A percentile compares a stretch with the other conserved stretches of the same genome.
These are phyloP conservation scores for Akanthomyces muscarius DNA, from an alignment of 2,329 filamentous ascomycete genomes.

Conservation along the genomic window DNA sequence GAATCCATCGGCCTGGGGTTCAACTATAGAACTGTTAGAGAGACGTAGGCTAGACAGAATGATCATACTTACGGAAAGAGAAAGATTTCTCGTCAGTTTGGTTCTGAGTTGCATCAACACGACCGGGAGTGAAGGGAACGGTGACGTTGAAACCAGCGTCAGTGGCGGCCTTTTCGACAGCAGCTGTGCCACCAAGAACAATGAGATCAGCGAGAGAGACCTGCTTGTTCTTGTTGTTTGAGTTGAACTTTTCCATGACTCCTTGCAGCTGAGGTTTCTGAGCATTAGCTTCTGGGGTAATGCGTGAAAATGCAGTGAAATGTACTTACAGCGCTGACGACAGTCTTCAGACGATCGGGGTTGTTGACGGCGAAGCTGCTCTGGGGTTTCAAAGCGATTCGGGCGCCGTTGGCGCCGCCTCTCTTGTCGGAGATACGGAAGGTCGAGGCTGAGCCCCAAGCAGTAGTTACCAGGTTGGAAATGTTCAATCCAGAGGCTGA, in stretches of 20 bases:
- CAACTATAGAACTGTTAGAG: conserved; percentile 34
- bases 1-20: conserved; percentile 72
- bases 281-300: not conserved
- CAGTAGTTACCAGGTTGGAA: conserved; percentile 59
- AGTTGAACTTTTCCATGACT: conserved; percentile 23
- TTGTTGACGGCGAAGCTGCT: conserved; percentile 72
- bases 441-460: conserved; percentile 67
- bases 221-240: conserved; percentile 58
- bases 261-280: not conserved
- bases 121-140: conserved; percentile 71
- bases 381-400: conserved; percentile 70
- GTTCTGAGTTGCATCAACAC: conserved; percentile 66
- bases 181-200: conserved; percentile 67
- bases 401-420: conserved; percentile 75
- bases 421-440: conserved; percentile 77
- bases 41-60: too few relatives aligned
- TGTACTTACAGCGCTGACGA: conserved; percentile 62
- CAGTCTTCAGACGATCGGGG: conserved; percentile 59
- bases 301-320: not conserved
- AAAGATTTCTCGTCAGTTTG: conserved; percentile 67
- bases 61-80: conserved; percentile 37
- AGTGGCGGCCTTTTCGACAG: conserved; percentile 65
- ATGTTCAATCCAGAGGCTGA: conserved; percentile 52
- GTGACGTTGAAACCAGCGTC: conserved; percentile 43
- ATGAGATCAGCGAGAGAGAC: conserved; percentile 75